phyloP scores from a whole-genome alignment of 1,284 basidiomycete species.

The Fomitiporia mediterranea region DNA sequence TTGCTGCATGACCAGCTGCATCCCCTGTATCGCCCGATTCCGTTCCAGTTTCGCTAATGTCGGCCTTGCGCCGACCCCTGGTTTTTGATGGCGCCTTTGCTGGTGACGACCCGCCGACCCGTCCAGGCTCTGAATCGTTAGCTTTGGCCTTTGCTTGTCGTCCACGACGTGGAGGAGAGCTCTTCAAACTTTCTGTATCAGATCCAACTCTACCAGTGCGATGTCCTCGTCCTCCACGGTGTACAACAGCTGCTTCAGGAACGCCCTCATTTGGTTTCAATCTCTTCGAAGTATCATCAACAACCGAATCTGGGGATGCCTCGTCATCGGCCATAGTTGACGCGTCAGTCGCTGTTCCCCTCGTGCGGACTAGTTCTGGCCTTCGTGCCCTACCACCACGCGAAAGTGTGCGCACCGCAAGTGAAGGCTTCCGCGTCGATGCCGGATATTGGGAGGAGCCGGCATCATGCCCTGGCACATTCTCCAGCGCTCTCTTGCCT shows the following conservation, averaged over 20 bases:
- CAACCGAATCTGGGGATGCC: constrained; percentile 16
- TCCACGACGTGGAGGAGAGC: not conserved
- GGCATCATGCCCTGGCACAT: constrained; percentile 10
- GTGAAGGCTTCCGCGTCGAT: constrained; percentile 1
- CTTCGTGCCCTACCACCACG: constrained; percentile 8
- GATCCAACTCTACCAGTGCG: not conserved
- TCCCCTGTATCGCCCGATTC: not conserved
- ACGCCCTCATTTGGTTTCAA: constrained; percentile 11
- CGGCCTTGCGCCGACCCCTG: not conserved
- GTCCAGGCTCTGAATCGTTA: not conserved
- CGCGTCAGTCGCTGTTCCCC: constrained; percentile 21
- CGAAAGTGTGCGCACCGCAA: not conserved
- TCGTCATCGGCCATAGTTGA: constrained; percentile 25
- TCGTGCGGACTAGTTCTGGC: constrained; percentile 3
- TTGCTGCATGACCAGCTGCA: not conserved
- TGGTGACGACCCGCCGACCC: not conserved
- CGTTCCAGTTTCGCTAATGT: not conserved
- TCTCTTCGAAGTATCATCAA: constrained; percentile 10
- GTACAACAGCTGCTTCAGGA: constrained; percentile 16
- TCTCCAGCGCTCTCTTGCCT: constrained; percentile 11
- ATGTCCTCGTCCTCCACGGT: not conserved
- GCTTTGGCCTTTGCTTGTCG: not conserved
- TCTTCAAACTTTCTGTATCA: not conserved
- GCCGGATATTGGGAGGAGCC: constrained; percentile 3
- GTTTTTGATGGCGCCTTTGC: not conserved